Percentiles rank a stretch among this genome's conserved stretches.
These are phyloP conservation scores for Boletus subcaerulescens DNA, from an alignment of 768 basidiomycete genomes.

Conservation along the genomic window DNA sequence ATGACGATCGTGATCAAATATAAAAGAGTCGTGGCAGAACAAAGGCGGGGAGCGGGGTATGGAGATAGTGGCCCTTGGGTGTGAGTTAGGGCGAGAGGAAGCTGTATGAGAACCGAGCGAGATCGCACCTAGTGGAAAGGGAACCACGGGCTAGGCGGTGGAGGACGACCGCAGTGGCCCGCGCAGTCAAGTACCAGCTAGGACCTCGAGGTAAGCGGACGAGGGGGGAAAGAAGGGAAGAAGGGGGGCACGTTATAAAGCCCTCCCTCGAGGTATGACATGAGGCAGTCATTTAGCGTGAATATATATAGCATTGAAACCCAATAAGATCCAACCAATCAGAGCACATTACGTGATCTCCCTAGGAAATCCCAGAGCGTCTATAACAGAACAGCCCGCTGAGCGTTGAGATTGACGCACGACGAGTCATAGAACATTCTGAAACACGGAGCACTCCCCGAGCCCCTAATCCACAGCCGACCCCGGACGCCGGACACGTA, in stretches of 20 bases:
- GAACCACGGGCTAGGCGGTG: conserved; percentile 15
- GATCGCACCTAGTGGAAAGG: conserved; percentile 14
- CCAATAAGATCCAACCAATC: conserved; percentile 24
- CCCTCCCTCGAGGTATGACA: conserved; percentile 26
- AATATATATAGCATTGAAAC: conserved; percentile 6
- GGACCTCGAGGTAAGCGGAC: conserved; percentile 17
- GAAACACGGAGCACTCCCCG: too few relatives aligned
- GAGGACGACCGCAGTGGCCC: conserved; percentile 24
- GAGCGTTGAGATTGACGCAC: neutral
- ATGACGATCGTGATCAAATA: conserved; percentile 29
- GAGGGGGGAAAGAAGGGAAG: neutral
- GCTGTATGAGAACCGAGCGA: too few relatives aligned
- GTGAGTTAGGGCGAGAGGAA: neutral
- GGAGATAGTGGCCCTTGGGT: neutral
- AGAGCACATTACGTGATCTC: conserved; percentile 18
- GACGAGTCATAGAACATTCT: neutral
- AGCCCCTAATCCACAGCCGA: too few relatives aligned
- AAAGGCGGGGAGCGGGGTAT: conserved; percentile 3
- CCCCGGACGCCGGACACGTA: too few relatives aligned
- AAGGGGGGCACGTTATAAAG: conserved; percentile 13
- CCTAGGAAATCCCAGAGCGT: neutral
- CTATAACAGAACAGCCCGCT: neutral
- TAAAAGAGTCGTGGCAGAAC: conserved; percentile 18
- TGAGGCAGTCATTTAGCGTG: conserved; percentile 19
- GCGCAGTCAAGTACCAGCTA: conserved; percentile 20